phyloP scores from a whole-genome alignment of 73 alveolate species.

The Uronychia binucleata region DNA sequence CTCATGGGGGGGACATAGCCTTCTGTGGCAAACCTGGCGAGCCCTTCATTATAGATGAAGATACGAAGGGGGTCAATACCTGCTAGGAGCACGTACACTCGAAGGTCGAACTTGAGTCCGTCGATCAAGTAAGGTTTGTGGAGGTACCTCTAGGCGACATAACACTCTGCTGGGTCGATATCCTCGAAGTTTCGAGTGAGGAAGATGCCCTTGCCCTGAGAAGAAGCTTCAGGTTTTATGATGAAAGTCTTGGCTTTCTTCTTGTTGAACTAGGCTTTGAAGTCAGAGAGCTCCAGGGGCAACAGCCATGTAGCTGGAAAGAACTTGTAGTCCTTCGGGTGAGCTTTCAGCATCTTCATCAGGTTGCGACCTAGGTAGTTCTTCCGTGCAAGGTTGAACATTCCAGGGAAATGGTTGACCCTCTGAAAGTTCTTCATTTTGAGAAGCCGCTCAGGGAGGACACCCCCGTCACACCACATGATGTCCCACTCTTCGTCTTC shows the following conservation, averaged over 20 bases:
- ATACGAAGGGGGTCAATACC: slow-evolving; percentile 59
- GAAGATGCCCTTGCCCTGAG: slow-evolving; percentile 45
- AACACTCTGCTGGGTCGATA: slow-evolving; percentile 16
- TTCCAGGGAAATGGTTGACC: slow-evolving; percentile 93
- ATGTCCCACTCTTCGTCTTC: slow-evolving; percentile 70
- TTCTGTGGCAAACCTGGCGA: slow-evolving; percentile 67
- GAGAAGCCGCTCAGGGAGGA: slow-evolving; percentile 66
- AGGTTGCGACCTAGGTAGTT: slow-evolving; percentile 89
- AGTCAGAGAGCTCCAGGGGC: slow-evolving; percentile 65
- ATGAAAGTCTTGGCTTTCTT: slow-evolving; percentile 28
- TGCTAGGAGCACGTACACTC: slow-evolving; percentile 72
- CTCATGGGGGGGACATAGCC: slow-evolving; percentile 26
- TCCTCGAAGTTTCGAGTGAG: slow-evolving; percentile 7
- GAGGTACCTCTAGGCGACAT: slow-evolving; percentile 92
- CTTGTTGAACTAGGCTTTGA: slow-evolving; percentile 4
- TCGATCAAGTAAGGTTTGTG: slow-evolving; percentile 92
- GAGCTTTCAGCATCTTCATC: slow-evolving; percentile 73
- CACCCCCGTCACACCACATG: slow-evolving; percentile 69
- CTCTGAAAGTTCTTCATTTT: slow-evolving; percentile 81
- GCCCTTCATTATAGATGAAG: slow-evolving; percentile 60
- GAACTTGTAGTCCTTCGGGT: slow-evolving; percentile 74
- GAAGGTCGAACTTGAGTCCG: slow-evolving; percentile 95
- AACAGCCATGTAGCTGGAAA: slow-evolving; percentile 88
- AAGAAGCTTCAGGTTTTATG: slow-evolving; percentile 45
- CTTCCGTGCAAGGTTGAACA: slow-evolving; percentile 88